Conservation (phyloP, 2,329 filamentous ascomycete species). For the Penicillium occitanis region DNA sequence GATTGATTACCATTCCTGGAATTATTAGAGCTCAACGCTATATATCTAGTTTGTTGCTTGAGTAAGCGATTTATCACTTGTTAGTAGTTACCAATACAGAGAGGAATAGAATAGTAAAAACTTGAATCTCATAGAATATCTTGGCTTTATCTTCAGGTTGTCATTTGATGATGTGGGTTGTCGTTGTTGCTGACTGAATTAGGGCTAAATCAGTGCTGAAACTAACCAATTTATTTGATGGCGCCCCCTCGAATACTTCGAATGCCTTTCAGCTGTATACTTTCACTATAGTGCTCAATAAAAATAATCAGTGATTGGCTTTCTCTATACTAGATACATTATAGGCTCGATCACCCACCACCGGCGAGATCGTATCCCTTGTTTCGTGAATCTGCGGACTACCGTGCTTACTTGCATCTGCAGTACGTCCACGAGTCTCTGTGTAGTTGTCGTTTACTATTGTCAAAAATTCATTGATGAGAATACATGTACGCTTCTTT, state of each 20-base stretch:
- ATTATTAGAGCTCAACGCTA: not conserved
- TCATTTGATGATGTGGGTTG: not conserved
- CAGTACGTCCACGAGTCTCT: not conserved
- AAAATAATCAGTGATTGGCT: not conserved
- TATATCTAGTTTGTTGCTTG: no score
- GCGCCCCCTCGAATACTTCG: no score
- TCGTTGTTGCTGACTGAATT: not conserved
- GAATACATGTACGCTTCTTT: not conserved
- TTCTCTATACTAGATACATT: not conserved
- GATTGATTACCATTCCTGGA: not conserved
- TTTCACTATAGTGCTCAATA: no score
- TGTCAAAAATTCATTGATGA: no score
- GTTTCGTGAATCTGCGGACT: conserved; percentile 7
- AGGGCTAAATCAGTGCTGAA: not conserved
- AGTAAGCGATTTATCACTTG: no score
- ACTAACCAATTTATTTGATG: no score
- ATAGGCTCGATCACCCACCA: not conserved
- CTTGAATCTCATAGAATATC: not conserved
- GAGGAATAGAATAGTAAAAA: no score
- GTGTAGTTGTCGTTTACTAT: not conserved
- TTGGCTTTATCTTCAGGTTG: not conserved
- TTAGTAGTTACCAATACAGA: no score
- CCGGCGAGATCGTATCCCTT: conserved; percentile 15
- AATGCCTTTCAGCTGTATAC: no score
- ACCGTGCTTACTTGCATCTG: not conserved